A percentile compares a stretch with the other conserved stretches of the same genome.
Evolutionary conservation across 1,139 yeast species (phyloP).

Genomic region (Hyphopichia buzzinii): DNA sequence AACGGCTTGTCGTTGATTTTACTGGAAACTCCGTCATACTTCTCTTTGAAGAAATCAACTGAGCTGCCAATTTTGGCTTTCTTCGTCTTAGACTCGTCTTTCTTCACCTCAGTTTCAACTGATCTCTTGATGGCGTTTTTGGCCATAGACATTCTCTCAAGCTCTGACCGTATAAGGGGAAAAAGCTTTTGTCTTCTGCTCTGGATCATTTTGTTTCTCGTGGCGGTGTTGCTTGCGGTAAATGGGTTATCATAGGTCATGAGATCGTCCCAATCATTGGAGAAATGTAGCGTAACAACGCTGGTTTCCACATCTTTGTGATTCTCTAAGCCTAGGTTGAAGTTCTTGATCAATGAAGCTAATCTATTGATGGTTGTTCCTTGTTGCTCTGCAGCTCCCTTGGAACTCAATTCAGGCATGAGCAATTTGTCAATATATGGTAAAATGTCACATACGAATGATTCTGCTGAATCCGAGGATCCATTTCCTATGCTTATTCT

Average conservation of each 20-base stretch:
- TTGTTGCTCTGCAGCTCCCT: constrained; percentile 26
- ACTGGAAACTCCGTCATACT: constrained; percentile 32
- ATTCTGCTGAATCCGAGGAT: constrained; percentile 21
- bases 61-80: constrained; percentile 23
- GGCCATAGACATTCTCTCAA: constrained; percentile 30
- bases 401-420: constrained; percentile 37
- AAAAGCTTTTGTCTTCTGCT: constrained; percentile 32
- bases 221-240: constrained; percentile 11
- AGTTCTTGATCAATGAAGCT: constrained; percentile 24
- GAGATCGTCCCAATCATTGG: constrained; percentile 38
- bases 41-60: constrained; percentile 40
- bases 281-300: constrained; percentile 24
- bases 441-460: constrained; percentile 30
- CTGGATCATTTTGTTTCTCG: constrained; percentile 25
- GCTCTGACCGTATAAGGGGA: constrained; percentile 40
- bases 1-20: constrained; percentile 17
- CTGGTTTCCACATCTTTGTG: constrained; percentile 36
- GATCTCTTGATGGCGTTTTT: constrained; percentile 27
- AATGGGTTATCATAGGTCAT: constrained; percentile 23
- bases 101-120: constrained; percentile 25
- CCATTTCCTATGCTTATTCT: constrained; percentile 30
- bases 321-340: constrained; percentile 31
- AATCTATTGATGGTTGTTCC: constrained; percentile 25
- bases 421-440: constrained; percentile 49
- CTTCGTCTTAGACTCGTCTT: constrained; percentile 26